Base-by-base conservation (phyloP, 2,329 filamentous ascomycete genomes). In the Myriosclerotinia scirpicola region DNA sequence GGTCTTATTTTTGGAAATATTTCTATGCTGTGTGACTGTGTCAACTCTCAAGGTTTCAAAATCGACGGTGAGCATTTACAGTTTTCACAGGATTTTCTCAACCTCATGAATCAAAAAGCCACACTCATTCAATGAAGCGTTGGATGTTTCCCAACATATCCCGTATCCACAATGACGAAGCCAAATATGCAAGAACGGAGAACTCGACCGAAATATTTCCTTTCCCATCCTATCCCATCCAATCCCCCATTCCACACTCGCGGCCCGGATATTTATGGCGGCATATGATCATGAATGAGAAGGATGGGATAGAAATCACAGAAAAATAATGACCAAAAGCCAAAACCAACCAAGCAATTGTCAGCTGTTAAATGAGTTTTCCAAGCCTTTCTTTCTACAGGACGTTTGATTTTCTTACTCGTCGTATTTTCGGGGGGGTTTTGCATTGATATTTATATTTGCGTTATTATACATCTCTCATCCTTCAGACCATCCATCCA, bases 201-300 rank as follows among this genome's bases (percentile, higher is more conserved):
- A 40, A 40, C 6, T 40, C 8, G 38, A 40, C 17, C 44, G 20
- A 46, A 46, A 20, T 20, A n/a, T n/a, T 20, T 46, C 20, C 6
- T n/a, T n/a, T 46, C 17, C 44, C 17, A 20, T 46, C 17, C 14
- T 5, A 46, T 46, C 17, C 14, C 6, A 46, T 46, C 44, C 30
- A 34, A 34, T 34, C 30, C 30, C 30, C 30, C 6, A 46, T 46
- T 46, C 44, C 44, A 46, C 17, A 46, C n/a, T 26, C 30, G 48
- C 56, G 30, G 30, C 44, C 42, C 56, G 56, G 56, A 48, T 60
- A 60, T 60, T 48, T 36, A 60, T 30, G 22, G 44, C 36, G 44
- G 56, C 42, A n/a, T 48, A 34, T 59, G 26, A 48, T 60, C 20
- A 46, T 36, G 30, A 34, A 17, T 60, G 20, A 20, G 30, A 36